Base-by-base conservation (phyloP, 1,284 basidiomycete genomes). In the Austroboletus novae-zelandiae region DNA sequence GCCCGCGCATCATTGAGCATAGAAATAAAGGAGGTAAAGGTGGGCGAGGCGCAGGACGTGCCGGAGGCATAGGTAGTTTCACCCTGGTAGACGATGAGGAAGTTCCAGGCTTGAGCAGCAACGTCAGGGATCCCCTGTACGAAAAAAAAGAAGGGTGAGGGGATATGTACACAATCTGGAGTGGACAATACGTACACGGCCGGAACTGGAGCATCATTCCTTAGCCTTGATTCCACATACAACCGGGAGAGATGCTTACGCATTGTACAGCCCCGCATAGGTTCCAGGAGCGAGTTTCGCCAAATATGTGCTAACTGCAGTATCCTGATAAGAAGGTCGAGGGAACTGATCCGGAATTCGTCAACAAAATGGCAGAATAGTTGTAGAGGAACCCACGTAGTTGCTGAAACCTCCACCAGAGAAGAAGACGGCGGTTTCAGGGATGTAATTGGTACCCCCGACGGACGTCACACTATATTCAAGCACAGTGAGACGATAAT, bases 321-420 rank as follows among this genome's bases (percentile, higher is more conserved):
- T 17, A 0, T 48, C 8, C 32, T 61, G 60, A 39, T 61, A 61
- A 31, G 42, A 37, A 2, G 64, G 60, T 37, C 53, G 62, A 23
- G 56, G 0, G 40, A 61, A 61, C 62, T 66, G n/a, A 25, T 15
- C 3, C 3, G 0, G 3, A 14, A 23, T 1, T 9, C 5, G n/a
- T 65, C 23, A 49, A 15, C 13, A 3, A n/a, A 23, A 37, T 3
- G 2, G 5, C 7, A 32, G 2, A 20, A 17, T 23, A 23, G 20
- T 23, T 23, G 20, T 23, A 23, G 9, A 23, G 37, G 23, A 25
- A 46, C 60, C 2, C 4, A 69, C 66, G 10, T 69, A 68, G n/a
- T 68, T 53, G 36, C 74, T 78, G 65, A 84, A 84, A 4, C 86
- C 87, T 50, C 85, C 86, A 9, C 86, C 86, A 37, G 81, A 83